Evolutionary conservation across 2,329 filamentous ascomycete genomes (phyloP).

Genomic region (Pseudocercospora cruenta): DNA sequence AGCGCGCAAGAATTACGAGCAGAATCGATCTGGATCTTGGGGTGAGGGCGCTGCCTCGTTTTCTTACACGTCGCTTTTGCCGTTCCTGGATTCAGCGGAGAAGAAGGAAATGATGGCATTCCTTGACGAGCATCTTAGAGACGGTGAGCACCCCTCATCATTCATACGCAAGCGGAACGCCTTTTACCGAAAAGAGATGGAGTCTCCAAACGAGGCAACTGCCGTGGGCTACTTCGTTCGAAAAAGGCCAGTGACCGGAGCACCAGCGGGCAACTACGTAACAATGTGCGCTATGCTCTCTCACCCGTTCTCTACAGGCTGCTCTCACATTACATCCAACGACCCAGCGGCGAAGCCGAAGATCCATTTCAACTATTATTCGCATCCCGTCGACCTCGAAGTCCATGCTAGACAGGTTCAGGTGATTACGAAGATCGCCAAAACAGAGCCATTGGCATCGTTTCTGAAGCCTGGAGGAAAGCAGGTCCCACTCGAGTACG

Average conservation of each 20-base stretch:
- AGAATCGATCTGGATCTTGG: slow-evolving; percentile 25
- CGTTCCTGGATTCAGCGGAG: slow-evolving; percentile 26
- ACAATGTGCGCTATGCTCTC: slow-evolving; percentile 28
- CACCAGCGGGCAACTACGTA: slow-evolving; percentile 27
- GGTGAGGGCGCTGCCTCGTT: slow-evolving; percentile 23
- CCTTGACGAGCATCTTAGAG: slow-evolving; percentile 14
- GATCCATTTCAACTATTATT: slow-evolving; percentile 36
- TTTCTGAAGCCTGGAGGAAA: slow-evolving; percentile 26
- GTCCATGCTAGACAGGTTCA: slow-evolving; percentile 34
- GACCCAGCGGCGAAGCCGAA: slow-evolving; percentile 26
- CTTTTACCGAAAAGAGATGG: slow-evolving; percentile 22
- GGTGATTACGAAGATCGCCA: slow-evolving; percentile 46
- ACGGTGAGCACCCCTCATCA: background rate
- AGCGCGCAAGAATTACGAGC: slow-evolving; percentile 23
- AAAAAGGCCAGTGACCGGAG: slow-evolving; percentile 15
- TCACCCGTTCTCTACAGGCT: slow-evolving; percentile 35
- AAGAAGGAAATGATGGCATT: slow-evolving; percentile 24
- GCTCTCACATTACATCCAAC: slow-evolving; percentile 31
- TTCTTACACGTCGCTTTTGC: slow-evolving; percentile 26
- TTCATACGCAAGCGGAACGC: slow-evolving; percentile 17
- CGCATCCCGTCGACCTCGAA: slow-evolving; percentile 36
- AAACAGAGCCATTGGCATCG: slow-evolving; percentile 44
- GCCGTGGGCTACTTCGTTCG: slow-evolving; percentile 26
- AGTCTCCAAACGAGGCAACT: slow-evolving; percentile 28
- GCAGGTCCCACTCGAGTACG: slow-evolving; percentile 14